Evolutionary conservation across 768 basidiomycete genomes (phyloP).

Genomic region (Dacryopinax spathularia): DNA sequence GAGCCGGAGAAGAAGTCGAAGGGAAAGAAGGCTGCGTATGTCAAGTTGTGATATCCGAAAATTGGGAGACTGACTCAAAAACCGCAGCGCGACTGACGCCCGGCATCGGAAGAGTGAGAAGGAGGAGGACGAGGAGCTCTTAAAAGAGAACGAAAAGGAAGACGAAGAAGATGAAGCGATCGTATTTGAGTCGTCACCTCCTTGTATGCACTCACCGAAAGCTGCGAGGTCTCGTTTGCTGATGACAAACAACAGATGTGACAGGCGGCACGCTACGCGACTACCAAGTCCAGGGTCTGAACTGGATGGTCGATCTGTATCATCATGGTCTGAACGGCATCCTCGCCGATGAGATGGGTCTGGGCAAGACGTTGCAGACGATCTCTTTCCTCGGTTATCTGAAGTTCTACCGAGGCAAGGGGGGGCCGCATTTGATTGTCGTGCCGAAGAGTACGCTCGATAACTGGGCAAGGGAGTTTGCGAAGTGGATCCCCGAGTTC

Average conservation of each 20-base stretch:
- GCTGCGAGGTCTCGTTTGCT: neutral
- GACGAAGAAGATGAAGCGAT: constrained; percentile 80
- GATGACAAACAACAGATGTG: constrained; percentile 42
- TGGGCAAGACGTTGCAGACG: constrained; percentile 96
- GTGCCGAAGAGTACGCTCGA: constrained; percentile 98
- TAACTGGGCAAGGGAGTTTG: constrained; percentile 93
- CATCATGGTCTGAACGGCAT: constrained; percentile 96
- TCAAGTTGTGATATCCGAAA: constrained; percentile 9
- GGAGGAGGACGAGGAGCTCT: constrained; percentile 91
- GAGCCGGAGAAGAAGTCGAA: constrained; percentile 77
- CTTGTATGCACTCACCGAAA: constrained; percentile 38
- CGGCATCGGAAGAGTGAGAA: constrained; percentile 94
- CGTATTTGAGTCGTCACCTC: constrained; percentile 88
- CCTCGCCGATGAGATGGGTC: constrained; percentile 96
- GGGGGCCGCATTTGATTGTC: constrained; percentile 84
- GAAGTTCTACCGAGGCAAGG: constrained; percentile 59
- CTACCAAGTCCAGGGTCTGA: constrained; percentile 90
- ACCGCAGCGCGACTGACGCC: constrained; percentile 49
- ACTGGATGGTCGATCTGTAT: constrained; percentile 94
- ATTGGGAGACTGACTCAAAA: neutral
- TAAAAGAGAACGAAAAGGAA: constrained; percentile 70
- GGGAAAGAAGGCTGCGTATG: constrained; percentile 68
- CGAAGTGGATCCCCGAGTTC: constrained; percentile 80
- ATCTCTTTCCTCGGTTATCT: constrained; percentile 95
- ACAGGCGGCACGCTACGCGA: constrained; percentile 72